Conservation (phyloP, 768 basidiomycete genomes). For the Amanita polypyramis region DNA sequence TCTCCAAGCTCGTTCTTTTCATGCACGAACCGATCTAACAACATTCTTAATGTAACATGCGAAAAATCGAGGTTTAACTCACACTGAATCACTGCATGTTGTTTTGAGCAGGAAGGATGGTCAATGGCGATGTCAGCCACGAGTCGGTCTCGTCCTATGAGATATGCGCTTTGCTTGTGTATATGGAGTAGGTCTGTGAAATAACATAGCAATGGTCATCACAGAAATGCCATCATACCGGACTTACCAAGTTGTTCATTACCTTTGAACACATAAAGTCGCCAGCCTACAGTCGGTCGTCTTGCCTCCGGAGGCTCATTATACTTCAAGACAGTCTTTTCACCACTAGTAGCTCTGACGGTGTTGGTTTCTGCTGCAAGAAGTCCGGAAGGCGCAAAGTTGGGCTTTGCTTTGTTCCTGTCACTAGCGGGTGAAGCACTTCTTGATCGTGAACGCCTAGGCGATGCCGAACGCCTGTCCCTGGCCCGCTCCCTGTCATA, state of each 20-base stretch:
- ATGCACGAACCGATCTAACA: constrained; percentile 66
- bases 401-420: constrained; percentile 75
- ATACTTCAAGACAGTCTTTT: constrained; percentile 83
- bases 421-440: constrained; percentile 20
- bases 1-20: constrained; percentile 85
- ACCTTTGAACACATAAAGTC: constrained; percentile 96
- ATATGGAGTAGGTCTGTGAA: constrained; percentile 82
- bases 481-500: constrained; percentile 16
- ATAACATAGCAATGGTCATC: not conserved
- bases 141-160: constrained; percentile 81
- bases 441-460: constrained; percentile 26
- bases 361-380: constrained; percentile 96
- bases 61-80: constrained; percentile 16
- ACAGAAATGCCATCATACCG: not conserved
- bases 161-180: constrained; percentile 87
- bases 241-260: constrained; percentile 81
- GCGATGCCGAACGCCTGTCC: constrained; percentile 31
- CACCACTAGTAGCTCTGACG: constrained; percentile 64
- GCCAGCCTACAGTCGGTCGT: constrained; percentile 84
- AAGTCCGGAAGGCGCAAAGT: constrained; percentile 80
- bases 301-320: constrained; percentile 98
- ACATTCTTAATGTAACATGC: constrained; percentile 1
- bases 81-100: constrained; percentile 96
- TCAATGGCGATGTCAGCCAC: constrained; percentile 85
- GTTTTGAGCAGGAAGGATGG: constrained; percentile 97